Conservation (phyloP, 129 eudicot genomes). For the Chrysanthemum lavandulifolium region DNA sequence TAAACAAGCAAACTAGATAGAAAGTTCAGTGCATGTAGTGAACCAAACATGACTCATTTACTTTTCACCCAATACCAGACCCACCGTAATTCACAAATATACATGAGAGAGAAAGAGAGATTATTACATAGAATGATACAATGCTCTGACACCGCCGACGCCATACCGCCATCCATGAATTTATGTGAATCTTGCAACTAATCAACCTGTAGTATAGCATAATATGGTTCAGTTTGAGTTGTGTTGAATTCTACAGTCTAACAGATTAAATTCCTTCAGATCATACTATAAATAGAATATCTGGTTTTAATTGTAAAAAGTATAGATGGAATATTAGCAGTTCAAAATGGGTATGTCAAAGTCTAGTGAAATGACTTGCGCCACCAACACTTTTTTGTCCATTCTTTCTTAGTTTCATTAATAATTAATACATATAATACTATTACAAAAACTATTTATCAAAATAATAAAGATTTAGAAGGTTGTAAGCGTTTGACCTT, state of each 20-base stretch:
- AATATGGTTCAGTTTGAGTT: constrained; percentile 8
- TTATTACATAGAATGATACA: constrained; percentile 26
- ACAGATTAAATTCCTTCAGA: background rate
- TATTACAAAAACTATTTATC: background rate
- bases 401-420: background rate
- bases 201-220: constrained; percentile 30
- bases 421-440: background rate
- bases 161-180: background rate
- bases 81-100: constrained; percentile 39
- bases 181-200: constrained; percentile 15
- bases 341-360: too few species aligned
- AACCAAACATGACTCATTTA: constrained; percentile 28
- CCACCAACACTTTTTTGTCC: background rate
- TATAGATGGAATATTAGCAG: background rate
- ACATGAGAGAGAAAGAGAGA: constrained; percentile 19
- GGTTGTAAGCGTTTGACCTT: background rate
- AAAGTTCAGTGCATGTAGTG: constrained; percentile 25
- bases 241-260: constrained; percentile 3
- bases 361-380: background rate
- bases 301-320: background rate
- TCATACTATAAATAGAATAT: background rate
- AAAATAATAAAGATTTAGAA: background rate
- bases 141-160: background rate
- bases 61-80: constrained; percentile 26
- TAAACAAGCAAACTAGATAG: constrained; percentile 34